These are phyloP conservation scores for Curvularia spicifera DNA, from an alignment of 2,329 filamentous ascomycete genomes.

Conservation along the genomic window DNA sequence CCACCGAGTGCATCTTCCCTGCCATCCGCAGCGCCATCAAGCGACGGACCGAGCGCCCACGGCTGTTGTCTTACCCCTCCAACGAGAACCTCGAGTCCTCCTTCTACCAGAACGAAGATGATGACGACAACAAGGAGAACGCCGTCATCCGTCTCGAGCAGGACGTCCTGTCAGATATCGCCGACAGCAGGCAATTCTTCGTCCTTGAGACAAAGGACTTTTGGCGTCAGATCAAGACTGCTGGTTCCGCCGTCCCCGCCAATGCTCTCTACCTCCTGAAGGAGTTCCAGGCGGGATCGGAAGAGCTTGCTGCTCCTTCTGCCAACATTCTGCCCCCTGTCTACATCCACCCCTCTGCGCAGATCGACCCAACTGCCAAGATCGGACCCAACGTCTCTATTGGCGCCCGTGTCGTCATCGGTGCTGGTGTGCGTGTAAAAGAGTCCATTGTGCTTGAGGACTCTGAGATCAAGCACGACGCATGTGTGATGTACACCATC, in stretches of 20 bases:
- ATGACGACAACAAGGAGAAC: conserved; percentile 76
- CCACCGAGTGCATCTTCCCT: conserved; percentile 94
- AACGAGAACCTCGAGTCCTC: conserved; percentile 86
- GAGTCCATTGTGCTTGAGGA: conserved; percentile 96
- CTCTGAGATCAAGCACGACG: conserved; percentile 93
- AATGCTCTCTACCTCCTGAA: conserved; percentile 97
- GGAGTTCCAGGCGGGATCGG: conserved; percentile 81
- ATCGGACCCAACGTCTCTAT: conserved; percentile 96
- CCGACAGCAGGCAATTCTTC: conserved; percentile 97
- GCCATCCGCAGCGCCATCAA: conserved; percentile 94
- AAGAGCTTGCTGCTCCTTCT: conserved; percentile 82
- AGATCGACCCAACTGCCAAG: conserved; percentile 93
- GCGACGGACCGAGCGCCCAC: conserved; percentile 87
- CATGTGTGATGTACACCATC: conserved; percentile 93
- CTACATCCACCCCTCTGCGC: conserved; percentile 90
- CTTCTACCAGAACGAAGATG: conserved; percentile 66
- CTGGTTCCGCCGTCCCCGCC: conserved; percentile 93
- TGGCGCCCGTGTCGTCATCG: conserved; percentile 83
- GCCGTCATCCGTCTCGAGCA: conserved; percentile 95
- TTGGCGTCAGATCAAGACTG: conserved; percentile 99
- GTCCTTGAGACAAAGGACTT: conserved; percentile 99
- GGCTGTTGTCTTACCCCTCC: conserved; percentile 92
- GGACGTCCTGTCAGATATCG: conserved; percentile 93
- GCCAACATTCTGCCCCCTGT: conserved; percentile 90
- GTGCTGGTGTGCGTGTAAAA: conserved; percentile 89